These are phyloP conservation scores for Claviceps monticola DNA, from an alignment of 2,329 filamentous ascomycete genomes.

Conservation along the genomic window DNA sequence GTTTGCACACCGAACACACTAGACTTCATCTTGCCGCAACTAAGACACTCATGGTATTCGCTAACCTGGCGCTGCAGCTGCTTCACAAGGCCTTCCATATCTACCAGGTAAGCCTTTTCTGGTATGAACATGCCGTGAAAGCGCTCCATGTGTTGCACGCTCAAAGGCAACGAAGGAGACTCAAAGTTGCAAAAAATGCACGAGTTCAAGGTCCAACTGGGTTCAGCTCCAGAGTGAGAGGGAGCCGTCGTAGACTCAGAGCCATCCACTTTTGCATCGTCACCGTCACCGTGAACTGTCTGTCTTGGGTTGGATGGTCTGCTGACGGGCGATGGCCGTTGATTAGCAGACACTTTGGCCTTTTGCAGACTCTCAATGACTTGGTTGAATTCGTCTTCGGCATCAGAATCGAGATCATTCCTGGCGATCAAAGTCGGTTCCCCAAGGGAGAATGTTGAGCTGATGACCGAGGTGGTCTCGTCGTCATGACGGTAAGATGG, in stretches of 20 bases:
- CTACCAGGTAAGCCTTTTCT: constrained; percentile 68
- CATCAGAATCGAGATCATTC: constrained; percentile 47
- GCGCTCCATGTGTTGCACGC: constrained; percentile 78
- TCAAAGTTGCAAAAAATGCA: constrained; percentile 91
- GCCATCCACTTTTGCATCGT: constrained; percentile 24
- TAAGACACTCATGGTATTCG: constrained; percentile 71
- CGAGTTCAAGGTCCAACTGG: constrained; percentile 30
- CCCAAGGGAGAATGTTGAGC: constrained; percentile 81
- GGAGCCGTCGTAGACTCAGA: constrained; percentile 29
- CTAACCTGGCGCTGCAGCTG: constrained; percentile 71
- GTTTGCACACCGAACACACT: constrained; percentile 74
- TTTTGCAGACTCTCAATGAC: constrained; percentile 68
- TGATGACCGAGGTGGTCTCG: constrained; percentile 69
- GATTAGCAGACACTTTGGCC: constrained; percentile 47
- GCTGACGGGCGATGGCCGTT: constrained; percentile 36
- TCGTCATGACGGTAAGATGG: constrained; percentile 36
- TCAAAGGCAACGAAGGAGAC: constrained; percentile 62
- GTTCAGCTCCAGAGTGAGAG: constrained; percentile 20
- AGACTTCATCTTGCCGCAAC: constrained; percentile 71
- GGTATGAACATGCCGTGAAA: constrained; percentile 94
- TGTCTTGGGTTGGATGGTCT: constrained; percentile 38
- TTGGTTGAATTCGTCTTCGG: constrained; percentile 61
- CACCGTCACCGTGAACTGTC: constrained; percentile 25
- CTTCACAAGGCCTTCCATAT: constrained; percentile 67
- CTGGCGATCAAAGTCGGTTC: constrained; percentile 48